These are phyloP conservation scores for Oxyria digyna DNA, from an alignment of 148 eudicot genomes.

Conservation along the genomic window DNA sequence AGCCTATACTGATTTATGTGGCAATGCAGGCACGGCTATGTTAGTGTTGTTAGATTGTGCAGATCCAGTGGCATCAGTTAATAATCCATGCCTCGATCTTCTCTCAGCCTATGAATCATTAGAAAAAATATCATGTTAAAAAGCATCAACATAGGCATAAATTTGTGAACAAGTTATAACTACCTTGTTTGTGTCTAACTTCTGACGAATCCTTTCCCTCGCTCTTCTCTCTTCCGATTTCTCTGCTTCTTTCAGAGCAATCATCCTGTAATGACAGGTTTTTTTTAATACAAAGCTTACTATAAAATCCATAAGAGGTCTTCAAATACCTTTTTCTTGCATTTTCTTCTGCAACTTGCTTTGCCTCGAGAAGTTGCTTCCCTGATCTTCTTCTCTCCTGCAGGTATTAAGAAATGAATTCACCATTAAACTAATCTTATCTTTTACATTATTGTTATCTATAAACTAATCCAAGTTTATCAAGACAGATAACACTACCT, in stretches of 20 bases:
- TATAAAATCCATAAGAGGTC: not conserved
- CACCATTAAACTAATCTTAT: not conserved
- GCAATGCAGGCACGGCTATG: constrained; percentile 12
- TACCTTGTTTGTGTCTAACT: constrained; percentile 74
- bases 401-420: constrained; percentile 10
- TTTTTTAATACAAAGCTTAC: not conserved
- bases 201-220: constrained; percentile 55
- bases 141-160: not conserved
- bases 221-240: constrained; percentile 58
- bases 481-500: constrained; percentile 30
- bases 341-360: constrained; percentile 49
- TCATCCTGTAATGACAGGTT: constrained; percentile 20
- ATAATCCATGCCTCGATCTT: constrained; percentile 34
- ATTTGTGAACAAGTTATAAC: constrained; percentile 3
- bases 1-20: constrained; percentile 18
- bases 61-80: constrained; percentile 13
- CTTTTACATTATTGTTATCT: not conserved
- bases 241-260: constrained; percentile 43
- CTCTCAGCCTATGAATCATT: constrained; percentile 42
- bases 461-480: not conserved
- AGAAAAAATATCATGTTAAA: not conserved
- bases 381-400: constrained; percentile 65
- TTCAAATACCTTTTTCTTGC: constrained; percentile 53
- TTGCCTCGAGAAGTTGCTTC: constrained; percentile 49
- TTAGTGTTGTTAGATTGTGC: constrained; percentile 10